A percentile compares a stretch with the other conserved stretches of the same genome.
Evolutionary conservation across 768 basidiomycete genomes (phyloP).

Genomic region (Boletus insuetus): DNA sequence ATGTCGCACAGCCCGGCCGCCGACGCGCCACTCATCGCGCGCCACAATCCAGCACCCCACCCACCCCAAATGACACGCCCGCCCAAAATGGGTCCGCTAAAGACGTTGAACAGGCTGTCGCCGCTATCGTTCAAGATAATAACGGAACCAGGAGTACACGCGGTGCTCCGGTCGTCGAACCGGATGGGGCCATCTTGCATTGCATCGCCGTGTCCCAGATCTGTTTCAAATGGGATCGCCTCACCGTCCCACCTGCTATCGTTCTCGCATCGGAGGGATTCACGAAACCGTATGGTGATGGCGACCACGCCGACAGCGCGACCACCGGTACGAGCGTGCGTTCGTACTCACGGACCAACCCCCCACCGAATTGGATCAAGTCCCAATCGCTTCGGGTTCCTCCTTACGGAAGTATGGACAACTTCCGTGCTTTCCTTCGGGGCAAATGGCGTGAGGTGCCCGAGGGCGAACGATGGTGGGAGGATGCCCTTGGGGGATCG

Average conservation of each 20-base stretch:
- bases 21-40: not conserved
- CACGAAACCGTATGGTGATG: slow-evolving; percentile 19
- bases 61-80: slow-evolving; percentile 14
- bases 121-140: slow-evolving; percentile 6
- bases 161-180: slow-evolving; percentile 18
- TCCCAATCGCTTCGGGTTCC: slow-evolving; percentile 22
- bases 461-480: slow-evolving; percentile 67
- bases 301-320: not conserved
- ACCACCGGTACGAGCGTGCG: slow-evolving; percentile 7
- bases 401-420: slow-evolving; percentile 18
- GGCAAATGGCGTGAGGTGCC: slow-evolving; percentile 64
- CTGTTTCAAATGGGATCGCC: slow-evolving; percentile 69
- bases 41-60: slow-evolving; percentile 29
- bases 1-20: slow-evolving; percentile 50
- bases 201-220: slow-evolving; percentile 61
- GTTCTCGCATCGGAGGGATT: slow-evolving; percentile 62
- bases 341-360: slow-evolving; percentile 33
- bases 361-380: slow-evolving; percentile 28
- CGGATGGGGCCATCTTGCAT: slow-evolving; percentile 57
- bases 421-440: slow-evolving; percentile 42
- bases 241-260: slow-evolving; percentile 69
- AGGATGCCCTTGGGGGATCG: slow-evolving; percentile 48
- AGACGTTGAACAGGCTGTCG: slow-evolving; percentile 13
- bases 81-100: slow-evolving; percentile 7
- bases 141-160: not conserved